Base-by-base conservation (phyloP, 805 yeast species). In the Sugiyamaella qingdaonensis region DNA sequence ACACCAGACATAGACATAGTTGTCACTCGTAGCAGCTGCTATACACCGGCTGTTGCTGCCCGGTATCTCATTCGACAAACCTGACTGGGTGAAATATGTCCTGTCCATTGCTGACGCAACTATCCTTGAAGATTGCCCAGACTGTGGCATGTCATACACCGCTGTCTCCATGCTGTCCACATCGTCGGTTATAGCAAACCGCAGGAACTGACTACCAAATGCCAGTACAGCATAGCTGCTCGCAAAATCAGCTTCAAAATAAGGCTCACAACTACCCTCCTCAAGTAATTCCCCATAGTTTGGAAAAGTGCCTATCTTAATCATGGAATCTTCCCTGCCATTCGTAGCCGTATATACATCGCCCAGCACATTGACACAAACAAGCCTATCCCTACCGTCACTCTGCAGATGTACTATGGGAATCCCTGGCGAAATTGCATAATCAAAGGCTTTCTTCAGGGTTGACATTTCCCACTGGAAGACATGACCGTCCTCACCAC, bases 401-500 rank as follows among this genome's bases (percentile, higher is more conserved):
- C 57, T 41, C 9, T 34, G 21, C 10, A 61, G 39, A n/a, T 45
- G 52, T n/a, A 45, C 43, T 31, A 59, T 50, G 2, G 54, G 49
- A 10, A 43, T 36, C 10, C 48, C 51, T 4, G 49, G 46, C 27
- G 52, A 45, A 5, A 57, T 35, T 14, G 49, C 24, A 18, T 35
- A 48, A 34, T 41, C 49, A 11, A 32, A 14, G 9, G 18, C 35
- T n/a, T 46, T 18, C 5, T n/a, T 21, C 16, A 61, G 56, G 16
- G 53, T 34, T 4, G 45, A 43, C 35, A 60, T 14, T 19, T 60
- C 59, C 64, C 64, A 60, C 7, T 48, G 44, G 16, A 35, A 49
- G 10, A 61, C 35, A 13, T 24, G 47, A 10, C 63, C 63, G 41
- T 58, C 60, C 16, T 50, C 58, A 21, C 56, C 61, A 18, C 54